phyloP scores from a whole-genome alignment of 2,329 filamentous ascomycete genomes.

The Colletotrichum cereale region DNA sequence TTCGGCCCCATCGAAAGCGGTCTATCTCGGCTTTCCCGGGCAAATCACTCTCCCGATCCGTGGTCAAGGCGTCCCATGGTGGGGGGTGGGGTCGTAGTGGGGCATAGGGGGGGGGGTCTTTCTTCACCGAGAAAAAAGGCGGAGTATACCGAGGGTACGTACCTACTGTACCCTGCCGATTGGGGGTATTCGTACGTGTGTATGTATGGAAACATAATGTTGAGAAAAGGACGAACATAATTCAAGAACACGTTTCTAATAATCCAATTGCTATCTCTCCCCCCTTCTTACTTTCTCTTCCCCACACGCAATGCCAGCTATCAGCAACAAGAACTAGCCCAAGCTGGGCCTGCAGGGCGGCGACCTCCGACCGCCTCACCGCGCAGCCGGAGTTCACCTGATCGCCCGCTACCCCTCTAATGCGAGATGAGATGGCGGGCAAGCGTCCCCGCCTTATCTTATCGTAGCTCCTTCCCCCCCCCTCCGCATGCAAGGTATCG shows the following conservation, averaged over 20 bases:
- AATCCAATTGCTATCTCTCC: not conserved
- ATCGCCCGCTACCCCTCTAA: not conserved
- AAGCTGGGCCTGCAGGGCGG: slow-evolving; percentile 22
- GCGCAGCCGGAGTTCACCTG: slow-evolving; percentile 34
- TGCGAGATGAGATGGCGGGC: slow-evolving; percentile 1
- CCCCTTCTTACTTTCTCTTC: not conserved
- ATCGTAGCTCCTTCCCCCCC: slow-evolving; percentile 17
- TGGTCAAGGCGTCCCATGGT: slow-evolving; percentile 1
- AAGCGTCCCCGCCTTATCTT: slow-evolving; percentile 31
- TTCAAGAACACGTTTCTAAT: slow-evolving; percentile 29
- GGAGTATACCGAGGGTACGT: slow-evolving; percentile 22
- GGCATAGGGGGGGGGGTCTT: not conserved
- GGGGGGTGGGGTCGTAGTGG: too few relatives aligned
- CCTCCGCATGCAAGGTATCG: slow-evolving; percentile 38
- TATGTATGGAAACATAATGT: not conserved
- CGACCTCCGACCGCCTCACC: slow-evolving; percentile 36
- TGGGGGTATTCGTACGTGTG: not conserved
- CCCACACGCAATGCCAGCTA: slow-evolving; percentile 12
- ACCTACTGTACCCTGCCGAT: not conserved
- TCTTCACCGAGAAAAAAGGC: slow-evolving; percentile 29
- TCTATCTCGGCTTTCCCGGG: not conserved
- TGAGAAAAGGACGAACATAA: not conserved
- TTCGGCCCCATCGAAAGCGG: not conserved
- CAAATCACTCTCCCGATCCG: not conserved
- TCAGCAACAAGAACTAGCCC: slow-evolving; percentile 9